phyloP scores from a whole-genome alignment of 2,329 filamentous ascomycete genomes.

The Aplosporella prunicola region DNA sequence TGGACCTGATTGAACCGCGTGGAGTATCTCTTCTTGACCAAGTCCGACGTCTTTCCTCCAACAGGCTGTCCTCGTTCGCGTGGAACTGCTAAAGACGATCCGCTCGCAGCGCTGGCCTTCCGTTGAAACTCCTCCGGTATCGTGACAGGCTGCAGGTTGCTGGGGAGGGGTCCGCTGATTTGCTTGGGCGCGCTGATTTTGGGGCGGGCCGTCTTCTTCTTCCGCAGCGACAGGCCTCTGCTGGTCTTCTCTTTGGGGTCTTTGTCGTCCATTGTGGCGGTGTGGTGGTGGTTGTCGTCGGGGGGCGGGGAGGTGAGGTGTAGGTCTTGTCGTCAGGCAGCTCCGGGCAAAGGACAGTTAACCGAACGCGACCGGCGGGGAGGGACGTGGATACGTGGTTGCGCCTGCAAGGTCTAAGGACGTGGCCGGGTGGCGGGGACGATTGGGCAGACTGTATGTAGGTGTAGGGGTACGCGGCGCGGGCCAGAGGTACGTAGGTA shows the following conservation, averaged over 20 bases:
- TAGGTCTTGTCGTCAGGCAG: too few relatives aligned
- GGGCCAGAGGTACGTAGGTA: too few relatives aligned
- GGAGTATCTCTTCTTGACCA: constrained; percentile 92
- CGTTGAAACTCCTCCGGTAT: constrained; percentile 10
- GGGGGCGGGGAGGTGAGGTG: not conserved
- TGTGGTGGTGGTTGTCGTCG: constrained; percentile 1
- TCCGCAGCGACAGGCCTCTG: constrained; percentile 53
- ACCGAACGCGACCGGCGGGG: too few relatives aligned
- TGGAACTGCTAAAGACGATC: constrained; percentile 17
- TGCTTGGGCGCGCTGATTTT: constrained; percentile 51
- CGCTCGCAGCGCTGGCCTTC: constrained; percentile 5
- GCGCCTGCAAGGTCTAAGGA: too few relatives aligned
- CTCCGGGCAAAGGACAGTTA: too few relatives aligned
- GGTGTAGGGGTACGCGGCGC: too few relatives aligned
- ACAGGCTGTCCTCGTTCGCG: constrained; percentile 36
- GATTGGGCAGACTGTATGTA: too few relatives aligned
- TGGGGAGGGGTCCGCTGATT: constrained; percentile 39
- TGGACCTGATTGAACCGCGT: constrained; percentile 77
- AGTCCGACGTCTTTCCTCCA: constrained; percentile 54
- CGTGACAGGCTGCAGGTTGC: constrained; percentile 8
- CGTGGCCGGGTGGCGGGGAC: not conserved
- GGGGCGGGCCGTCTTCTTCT: constrained; percentile 48
- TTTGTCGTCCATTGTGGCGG: constrained; percentile 23
- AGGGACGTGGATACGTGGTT: too few relatives aligned
- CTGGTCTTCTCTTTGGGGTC: constrained; percentile 38